Evolutionary conservation across 139 green algal genomes (phyloP).

Genomic region (Haematococcus lacustris): DNA sequence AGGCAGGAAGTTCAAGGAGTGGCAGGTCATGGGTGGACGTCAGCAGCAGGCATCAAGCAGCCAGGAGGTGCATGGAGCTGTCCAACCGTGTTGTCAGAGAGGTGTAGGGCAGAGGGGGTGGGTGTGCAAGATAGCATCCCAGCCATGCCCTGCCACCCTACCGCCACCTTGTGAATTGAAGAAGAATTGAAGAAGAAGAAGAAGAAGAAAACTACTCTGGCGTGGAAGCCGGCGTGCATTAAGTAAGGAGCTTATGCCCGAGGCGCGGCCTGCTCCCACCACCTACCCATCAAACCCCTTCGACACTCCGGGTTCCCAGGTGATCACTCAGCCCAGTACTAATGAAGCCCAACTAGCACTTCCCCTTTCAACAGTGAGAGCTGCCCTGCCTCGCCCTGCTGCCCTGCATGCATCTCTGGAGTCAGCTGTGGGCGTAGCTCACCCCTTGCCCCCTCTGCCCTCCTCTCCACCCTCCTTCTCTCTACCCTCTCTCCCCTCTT

Average conservation of each 20-base stretch:
- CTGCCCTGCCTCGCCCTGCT: not conserved
- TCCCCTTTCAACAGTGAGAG: not conserved
- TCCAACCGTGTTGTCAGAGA: too few species aligned
- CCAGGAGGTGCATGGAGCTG: not conserved
- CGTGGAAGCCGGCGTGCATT: too few species aligned
- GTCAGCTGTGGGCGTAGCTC: too few species aligned
- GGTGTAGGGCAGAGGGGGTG: not conserved
- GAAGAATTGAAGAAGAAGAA: too few species aligned
- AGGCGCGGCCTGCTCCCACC: too few species aligned
- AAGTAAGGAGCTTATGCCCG: too few species aligned
- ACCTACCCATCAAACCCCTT: too few species aligned
- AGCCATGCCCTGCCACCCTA: not conserved
- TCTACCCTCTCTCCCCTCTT: not conserved
- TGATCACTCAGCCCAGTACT: not conserved
- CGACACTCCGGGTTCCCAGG: too few species aligned
- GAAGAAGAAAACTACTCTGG: too few species aligned
- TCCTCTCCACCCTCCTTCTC: not conserved
- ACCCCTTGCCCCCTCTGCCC: not conserved
- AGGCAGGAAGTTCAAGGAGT: not conserved
- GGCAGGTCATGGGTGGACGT: not conserved
- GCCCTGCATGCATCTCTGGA: not conserved
- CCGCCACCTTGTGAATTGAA: too few species aligned
- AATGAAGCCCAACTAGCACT: not conserved
- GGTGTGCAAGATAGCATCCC: not conserved
- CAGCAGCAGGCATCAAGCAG: not conserved